Percentiles rank a stretch among this genome's conserved stretches.
Conservation (phyloP, 2,329 filamentous ascomycete genomes). For the Raffaelea arxii region DNA sequence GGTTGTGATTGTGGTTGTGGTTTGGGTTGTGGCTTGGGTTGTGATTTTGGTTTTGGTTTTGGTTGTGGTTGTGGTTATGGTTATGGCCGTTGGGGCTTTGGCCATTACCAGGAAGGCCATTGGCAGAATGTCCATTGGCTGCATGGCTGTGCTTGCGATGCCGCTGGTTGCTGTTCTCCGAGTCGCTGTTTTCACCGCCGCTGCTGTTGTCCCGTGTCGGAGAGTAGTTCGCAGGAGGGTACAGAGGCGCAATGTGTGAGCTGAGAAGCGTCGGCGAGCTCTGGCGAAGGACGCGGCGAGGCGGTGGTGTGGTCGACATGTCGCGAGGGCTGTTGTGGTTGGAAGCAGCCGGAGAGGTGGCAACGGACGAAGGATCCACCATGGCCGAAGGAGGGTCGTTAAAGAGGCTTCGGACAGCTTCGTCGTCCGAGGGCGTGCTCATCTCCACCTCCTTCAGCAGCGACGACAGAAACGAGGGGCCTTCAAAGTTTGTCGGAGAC, state of each 20-base stretch:
- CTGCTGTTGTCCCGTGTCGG: slow-evolving; percentile 34
- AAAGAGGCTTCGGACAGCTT: slow-evolving; percentile 33
- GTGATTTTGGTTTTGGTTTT: slow-evolving; percentile 24
- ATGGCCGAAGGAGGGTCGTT: slow-evolving; percentile 18
- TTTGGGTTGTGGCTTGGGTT: slow-evolving; percentile 24
- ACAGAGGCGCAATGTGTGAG: slow-evolving; percentile 63
- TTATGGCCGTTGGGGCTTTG: neutral
- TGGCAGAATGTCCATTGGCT: too few species aligned
- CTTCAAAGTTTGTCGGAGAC: slow-evolving; percentile 17
- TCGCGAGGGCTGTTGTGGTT: slow-evolving; percentile 58
- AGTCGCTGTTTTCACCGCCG: slow-evolving; percentile 34
- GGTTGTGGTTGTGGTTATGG: neutral
- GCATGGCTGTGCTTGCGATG: neutral
- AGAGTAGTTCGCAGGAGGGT: slow-evolving; percentile 66
- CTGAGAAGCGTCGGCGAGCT: slow-evolving; percentile 58
- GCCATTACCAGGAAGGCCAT: too few species aligned
- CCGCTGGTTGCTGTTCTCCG: slow-evolving; percentile 6
- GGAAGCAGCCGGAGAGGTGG: slow-evolving; percentile 55
- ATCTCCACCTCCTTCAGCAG: slow-evolving; percentile 80
- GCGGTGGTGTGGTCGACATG: slow-evolving; percentile 60
- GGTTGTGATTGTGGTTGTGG: slow-evolving; percentile 25
- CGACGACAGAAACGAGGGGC: slow-evolving; percentile 71
- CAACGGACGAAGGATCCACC: slow-evolving; percentile 21
- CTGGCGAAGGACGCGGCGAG: slow-evolving; percentile 48
- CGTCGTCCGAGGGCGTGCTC: slow-evolving; percentile 48